Conservation (phyloP, 495 filamentous ascomycete species). For the Geoglossum glabrum region DNA sequence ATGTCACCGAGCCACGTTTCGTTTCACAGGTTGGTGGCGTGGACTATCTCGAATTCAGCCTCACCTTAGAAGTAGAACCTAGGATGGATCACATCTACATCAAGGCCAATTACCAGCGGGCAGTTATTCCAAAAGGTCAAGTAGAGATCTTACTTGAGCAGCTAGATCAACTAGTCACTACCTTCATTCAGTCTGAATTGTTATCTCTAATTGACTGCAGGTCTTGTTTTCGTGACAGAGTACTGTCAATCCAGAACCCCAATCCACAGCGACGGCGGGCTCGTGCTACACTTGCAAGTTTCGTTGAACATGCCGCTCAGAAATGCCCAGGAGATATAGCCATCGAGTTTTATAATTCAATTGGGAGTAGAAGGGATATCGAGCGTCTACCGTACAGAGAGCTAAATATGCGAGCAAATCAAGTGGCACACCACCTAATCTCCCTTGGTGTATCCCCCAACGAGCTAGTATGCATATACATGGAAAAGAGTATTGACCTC, state of each 20-base stretch:
- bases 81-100: constrained; percentile 18
- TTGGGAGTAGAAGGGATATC: constrained; percentile 16
- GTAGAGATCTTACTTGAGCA: constrained; percentile 33
- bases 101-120: constrained; percentile 30
- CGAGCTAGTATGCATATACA: constrained; percentile 41
- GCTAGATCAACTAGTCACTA: constrained; percentile 28
- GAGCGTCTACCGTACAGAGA: constrained; percentile 36
- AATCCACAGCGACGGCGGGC: background rate
- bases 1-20: constrained; percentile 10
- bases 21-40: constrained; percentile 31
- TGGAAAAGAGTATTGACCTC: constrained; percentile 47
- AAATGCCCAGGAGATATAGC: constrained; percentile 21
- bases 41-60: constrained; percentile 52
- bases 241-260: constrained; percentile 32
- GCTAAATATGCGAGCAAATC: constrained; percentile 40
- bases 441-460: constrained; percentile 24
- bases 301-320: background rate
- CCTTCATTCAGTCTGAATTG: constrained; percentile 24
- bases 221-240: constrained; percentile 16
- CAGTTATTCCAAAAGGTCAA: constrained; percentile 28
- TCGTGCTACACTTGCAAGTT: background rate
- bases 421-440: constrained; percentile 37
- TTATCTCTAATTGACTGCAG: constrained; percentile 6
- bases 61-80: constrained; percentile 55
- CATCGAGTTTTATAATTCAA: constrained; percentile 33